Evolutionary conservation across 352 stramenopile species (phyloP).

Genomic region (Phytopythium oedochilum): DNA sequence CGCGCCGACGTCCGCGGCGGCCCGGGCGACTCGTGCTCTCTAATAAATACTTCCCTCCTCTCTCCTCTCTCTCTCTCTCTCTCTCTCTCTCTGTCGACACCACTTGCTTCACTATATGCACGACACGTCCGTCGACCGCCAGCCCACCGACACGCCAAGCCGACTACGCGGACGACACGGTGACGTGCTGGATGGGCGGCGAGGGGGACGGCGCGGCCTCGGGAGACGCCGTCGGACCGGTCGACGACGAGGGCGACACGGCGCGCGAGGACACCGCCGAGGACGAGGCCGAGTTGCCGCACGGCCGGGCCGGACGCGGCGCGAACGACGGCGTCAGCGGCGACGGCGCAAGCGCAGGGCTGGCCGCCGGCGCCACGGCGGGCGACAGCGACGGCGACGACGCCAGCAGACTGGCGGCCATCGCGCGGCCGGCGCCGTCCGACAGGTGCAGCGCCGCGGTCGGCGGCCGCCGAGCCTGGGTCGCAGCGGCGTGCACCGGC

Average conservation of each 20-base stretch:
- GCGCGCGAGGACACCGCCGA: slow-evolving; percentile 27
- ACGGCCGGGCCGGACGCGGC: slow-evolving; percentile 26
- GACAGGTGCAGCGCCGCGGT: slow-evolving; percentile 12
- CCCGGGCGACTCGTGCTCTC: slow-evolving; percentile 2
- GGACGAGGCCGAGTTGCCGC: slow-evolving; percentile 37
- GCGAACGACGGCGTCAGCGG: slow-evolving; percentile 21
- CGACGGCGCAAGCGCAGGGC: neutral
- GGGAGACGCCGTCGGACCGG: slow-evolving; percentile 16
- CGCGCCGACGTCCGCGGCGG: neutral
- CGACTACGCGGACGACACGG: slow-evolving; percentile 57
- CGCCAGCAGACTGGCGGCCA: slow-evolving; percentile 6
- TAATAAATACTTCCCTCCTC: slow-evolving; percentile 41
- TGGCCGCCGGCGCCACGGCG: slow-evolving; percentile 6
- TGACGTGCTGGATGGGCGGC: slow-evolving; percentile 58
- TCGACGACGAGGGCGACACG: slow-evolving; percentile 34
- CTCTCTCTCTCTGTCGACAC: neutral
- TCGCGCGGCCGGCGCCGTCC: slow-evolving; percentile 9
- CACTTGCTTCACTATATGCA: slow-evolving; percentile 9
- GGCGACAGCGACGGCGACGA: slow-evolving; percentile 19
- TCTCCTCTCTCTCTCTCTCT: neutral
- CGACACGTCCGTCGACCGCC: neutral
- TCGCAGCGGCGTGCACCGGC: neutral
- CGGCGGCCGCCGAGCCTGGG: slow-evolving; percentile 8
- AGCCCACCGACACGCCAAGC: neutral
- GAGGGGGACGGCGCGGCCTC: slow-evolving; percentile 11